A percentile compares a stretch with the other conserved stretches of the same genome.
Evolutionary conservation across 352 stramenopile genomes (phyloP).

Genomic region (Lagenidium giganteum): DNA sequence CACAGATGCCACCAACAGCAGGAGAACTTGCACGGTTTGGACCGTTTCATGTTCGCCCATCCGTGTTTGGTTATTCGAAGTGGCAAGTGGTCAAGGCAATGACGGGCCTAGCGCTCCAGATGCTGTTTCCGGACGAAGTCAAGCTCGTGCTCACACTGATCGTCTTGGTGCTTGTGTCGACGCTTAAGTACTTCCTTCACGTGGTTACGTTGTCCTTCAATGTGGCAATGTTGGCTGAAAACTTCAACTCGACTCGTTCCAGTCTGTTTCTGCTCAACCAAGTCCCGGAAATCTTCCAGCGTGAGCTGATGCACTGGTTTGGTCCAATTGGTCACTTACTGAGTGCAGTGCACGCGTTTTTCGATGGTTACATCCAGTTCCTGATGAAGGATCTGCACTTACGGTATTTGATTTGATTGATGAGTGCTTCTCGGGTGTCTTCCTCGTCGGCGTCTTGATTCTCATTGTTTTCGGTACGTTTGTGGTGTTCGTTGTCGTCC

Average conservation of each 20-base stretch:
- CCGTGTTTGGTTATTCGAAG: conserved; percentile 15
- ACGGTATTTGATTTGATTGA: conserved; percentile 22
- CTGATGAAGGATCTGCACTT: conserved; percentile 25
- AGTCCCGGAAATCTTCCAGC: conserved; percentile 19
- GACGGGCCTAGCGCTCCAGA: conserved; percentile 10
- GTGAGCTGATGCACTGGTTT: conserved; percentile 17
- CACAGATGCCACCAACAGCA: no score
- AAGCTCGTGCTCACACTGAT: conserved; percentile 22
- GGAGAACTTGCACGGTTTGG: conserved; percentile 47
- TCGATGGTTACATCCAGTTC: conserved; percentile 22
- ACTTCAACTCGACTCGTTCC: conserved; percentile 34
- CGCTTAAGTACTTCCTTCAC: conserved; percentile 43
- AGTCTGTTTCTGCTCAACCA: conserved; percentile 3
- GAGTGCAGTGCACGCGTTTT: conserved; percentile 24
- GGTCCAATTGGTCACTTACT: conserved; percentile 20
- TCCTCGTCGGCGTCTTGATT: conserved; percentile 20
- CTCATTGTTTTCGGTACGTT: conserved; percentile 35
- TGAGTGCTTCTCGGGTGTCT: conserved; percentile 37
- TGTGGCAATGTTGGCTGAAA: conserved; percentile 33
- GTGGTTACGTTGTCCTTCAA: conserved; percentile 65
- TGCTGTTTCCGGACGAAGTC: conserved; percentile 18
- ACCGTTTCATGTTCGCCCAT: conserved; percentile 34
- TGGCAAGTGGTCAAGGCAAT: conserved; percentile 16
- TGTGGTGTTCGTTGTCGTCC: conserved; percentile 52
- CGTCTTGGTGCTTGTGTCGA: conserved; percentile 15